Evolutionary conservation across 805 yeast species (phyloP).

Genomic region (Lipomyces chichibuensis): DNA sequence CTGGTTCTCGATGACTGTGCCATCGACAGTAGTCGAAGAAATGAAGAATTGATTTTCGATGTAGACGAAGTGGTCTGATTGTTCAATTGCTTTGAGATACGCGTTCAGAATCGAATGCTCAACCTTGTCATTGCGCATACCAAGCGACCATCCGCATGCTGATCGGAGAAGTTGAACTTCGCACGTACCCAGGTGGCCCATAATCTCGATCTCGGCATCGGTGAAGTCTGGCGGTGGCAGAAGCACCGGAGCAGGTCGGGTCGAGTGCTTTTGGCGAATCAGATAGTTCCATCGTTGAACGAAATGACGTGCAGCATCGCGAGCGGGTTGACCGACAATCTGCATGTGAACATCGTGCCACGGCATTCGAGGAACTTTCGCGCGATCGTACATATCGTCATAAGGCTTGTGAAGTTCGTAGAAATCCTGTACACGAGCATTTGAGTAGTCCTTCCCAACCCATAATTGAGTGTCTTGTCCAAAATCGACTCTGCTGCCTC

Average conservation of each 20-base stretch:
- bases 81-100: constrained; percentile 84
- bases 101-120: constrained; percentile 94
- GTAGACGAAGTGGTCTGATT: constrained; percentile 89
- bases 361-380: constrained; percentile 88
- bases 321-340: constrained; percentile 89
- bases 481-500: constrained; percentile 37
- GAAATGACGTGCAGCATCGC: constrained; percentile 91
- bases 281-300: constrained; percentile 97
- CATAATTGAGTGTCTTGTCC: constrained; percentile 64
- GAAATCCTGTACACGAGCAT: constrained; percentile 91
- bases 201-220: constrained; percentile 63
- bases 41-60: constrained; percentile 95
- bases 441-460: constrained; percentile 97
- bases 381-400: constrained; percentile 88
- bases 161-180: constrained; percentile 90
- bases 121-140: constrained; percentile 62
- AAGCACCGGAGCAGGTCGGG: constrained; percentile 86
- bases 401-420: constrained; percentile 78
- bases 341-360: constrained; percentile 99
- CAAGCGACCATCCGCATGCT: constrained; percentile 91
- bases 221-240: constrained; percentile 91
- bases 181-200: constrained; percentile 76
- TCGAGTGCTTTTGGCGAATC: constrained; percentile 89
- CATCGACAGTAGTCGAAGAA: constrained; percentile 84
- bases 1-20: constrained; percentile 78